Evolutionary conservation across 2,329 filamentous ascomycete genomes (phyloP).

Genomic region (Epichloe uncinata): DNA sequence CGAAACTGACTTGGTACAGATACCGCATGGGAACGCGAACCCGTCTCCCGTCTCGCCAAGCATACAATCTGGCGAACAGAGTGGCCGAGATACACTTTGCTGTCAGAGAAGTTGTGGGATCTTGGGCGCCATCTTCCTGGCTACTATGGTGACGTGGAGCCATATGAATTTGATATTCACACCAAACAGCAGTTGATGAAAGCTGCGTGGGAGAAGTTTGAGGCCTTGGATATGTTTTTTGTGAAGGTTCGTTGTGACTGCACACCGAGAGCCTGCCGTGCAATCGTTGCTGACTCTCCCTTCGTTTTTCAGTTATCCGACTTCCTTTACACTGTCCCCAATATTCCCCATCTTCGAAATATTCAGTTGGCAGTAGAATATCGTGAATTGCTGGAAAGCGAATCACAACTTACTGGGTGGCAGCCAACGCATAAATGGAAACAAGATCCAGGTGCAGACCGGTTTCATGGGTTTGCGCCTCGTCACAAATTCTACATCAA

Average conservation of each 20-base stretch:
- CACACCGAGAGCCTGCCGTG: not conserved
- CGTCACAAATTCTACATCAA: constrained; percentile 45
- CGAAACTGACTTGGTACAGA: constrained; percentile 26
- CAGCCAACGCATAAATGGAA: constrained; percentile 41
- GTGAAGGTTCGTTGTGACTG: constrained; percentile 37
- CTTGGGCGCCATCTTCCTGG: constrained; percentile 39
- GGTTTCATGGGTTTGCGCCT: constrained; percentile 41
- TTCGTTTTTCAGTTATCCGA: constrained; percentile 38
- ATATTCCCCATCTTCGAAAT: constrained; percentile 42
- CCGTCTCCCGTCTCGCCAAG: constrained; percentile 42
- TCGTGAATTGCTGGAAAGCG: constrained; percentile 41
- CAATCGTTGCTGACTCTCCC: constrained; percentile 3
- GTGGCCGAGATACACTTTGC: constrained; percentile 41
- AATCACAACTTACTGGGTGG: constrained; percentile 30
- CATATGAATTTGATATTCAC: constrained; percentile 28
- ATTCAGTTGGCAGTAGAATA: constrained; percentile 45
- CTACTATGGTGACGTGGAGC: constrained; percentile 35
- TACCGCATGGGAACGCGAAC: constrained; percentile 43
- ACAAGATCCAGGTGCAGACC: constrained; percentile 39
- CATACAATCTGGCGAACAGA: constrained; percentile 46
- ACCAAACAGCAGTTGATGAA: constrained; percentile 32
- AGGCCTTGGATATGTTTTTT: constrained; percentile 50
- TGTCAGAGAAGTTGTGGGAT: constrained; percentile 34
- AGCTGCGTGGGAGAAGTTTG: constrained; percentile 39
- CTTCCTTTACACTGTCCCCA: constrained; percentile 44